Conservation (phyloP, 371 early-diverging fungal genomes). For the Dichotomocladium elegans region DNA sequence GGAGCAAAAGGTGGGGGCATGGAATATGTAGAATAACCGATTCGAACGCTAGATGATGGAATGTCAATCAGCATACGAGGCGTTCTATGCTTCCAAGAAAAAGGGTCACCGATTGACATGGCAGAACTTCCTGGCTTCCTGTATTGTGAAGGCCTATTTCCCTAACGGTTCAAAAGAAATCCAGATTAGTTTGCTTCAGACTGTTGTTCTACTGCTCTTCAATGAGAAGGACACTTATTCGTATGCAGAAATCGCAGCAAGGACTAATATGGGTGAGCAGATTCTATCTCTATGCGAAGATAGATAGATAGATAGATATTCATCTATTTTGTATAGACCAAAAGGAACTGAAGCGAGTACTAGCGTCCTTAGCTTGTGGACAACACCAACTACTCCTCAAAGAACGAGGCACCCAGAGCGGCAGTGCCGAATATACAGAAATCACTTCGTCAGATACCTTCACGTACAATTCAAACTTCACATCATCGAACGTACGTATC, state of each 20-base stretch:
- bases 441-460: slow-evolving; percentile 55
- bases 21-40: too few species aligned
- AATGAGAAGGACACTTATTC: slow-evolving; percentile 53
- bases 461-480: slow-evolving; percentile 64
- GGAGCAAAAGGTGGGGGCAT: too few species aligned
- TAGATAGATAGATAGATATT: background rate
- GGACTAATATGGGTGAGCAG: slow-evolving; percentile 53
- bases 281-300: background rate
- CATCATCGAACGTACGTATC: slow-evolving; percentile 57
- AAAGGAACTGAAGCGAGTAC: slow-evolving; percentile 65
- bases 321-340: slow-evolving; percentile 52
- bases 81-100: slow-evolving; percentile 73
- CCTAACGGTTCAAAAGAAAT: slow-evolving; percentile 62
- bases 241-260: slow-evolving; percentile 62
- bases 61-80: slow-evolving; percentile 63
- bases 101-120: slow-evolving; percentile 80
- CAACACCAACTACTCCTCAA: slow-evolving; percentile 54
- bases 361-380: slow-evolving; percentile 79
- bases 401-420: too few species aligned
- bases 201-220: slow-evolving; percentile 72
- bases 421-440: slow-evolving; percentile 1
- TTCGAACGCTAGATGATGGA: slow-evolving; percentile 49
- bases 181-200: slow-evolving; percentile 69
- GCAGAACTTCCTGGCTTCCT: slow-evolving; percentile 80
- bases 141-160: slow-evolving; percentile 66